Conservation (phyloP, 2,329 filamentous ascomycete species). For the Verticillium nonalfalfae region DNA sequence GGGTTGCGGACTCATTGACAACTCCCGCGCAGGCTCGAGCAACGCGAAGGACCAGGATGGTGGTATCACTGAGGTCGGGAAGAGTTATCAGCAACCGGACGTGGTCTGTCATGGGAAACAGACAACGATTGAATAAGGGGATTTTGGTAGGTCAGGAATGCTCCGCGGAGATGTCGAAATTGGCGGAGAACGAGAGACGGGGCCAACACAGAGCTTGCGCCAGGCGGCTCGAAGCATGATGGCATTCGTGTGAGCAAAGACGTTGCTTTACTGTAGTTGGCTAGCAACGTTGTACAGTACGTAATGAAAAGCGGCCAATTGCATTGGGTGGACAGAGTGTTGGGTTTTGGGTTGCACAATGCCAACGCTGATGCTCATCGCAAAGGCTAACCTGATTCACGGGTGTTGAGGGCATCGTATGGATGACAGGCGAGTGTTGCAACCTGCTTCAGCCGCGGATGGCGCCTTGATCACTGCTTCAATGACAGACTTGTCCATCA, state of each 20-base stretch:
- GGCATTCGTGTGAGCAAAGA: neutral
- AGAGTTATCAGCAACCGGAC: neutral
- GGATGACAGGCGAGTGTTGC: neutral
- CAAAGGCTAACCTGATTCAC: neutral
- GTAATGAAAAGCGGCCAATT: neutral
- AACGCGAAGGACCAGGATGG: neutral
- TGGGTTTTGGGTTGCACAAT: neutral
- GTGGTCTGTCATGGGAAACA: neutral
- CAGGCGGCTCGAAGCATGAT: slow-evolving; percentile 1
- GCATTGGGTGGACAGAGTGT: neutral
- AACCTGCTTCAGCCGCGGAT: neutral
- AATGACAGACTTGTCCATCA: neutral
- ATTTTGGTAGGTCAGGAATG: neutral
- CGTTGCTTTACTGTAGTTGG: neutral
- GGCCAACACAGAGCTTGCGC: neutral
- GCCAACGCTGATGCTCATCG: neutral
- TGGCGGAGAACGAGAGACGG: neutral
- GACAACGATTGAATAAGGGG: neutral
- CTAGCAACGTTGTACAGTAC: neutral
- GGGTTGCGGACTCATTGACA: neutral
- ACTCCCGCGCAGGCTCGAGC: neutral
- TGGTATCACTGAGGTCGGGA: neutral
- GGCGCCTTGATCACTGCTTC: neutral
- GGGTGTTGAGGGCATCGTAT: neutral
- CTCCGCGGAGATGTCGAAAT: slow-evolving; percentile 1